A percentile compares a stretch with the other conserved stretches of the same genome.
Evolutionary conservation across 2,329 filamentous ascomycete species (phyloP).

Genomic region (Diaporthe ilicicola): DNA sequence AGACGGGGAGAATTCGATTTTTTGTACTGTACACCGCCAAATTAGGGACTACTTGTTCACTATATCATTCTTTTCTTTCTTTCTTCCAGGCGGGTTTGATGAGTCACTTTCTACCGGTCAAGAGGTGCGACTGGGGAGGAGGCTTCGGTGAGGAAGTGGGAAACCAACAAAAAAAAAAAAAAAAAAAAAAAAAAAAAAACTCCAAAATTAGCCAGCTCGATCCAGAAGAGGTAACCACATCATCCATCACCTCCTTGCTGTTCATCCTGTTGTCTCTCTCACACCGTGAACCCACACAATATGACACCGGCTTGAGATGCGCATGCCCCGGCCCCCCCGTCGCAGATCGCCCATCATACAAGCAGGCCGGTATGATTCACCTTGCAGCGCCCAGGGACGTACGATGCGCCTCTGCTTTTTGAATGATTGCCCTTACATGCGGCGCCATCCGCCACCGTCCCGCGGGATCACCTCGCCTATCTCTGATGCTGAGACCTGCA

Average conservation of each 20-base stretch:
- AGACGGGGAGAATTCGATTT: neutral
- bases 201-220: too few relatives aligned
- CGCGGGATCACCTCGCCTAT: constrained; percentile 6
- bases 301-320: neutral
- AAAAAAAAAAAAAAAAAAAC: neutral
- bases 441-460: constrained; percentile 9
- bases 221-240: neutral
- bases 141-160: neutral
- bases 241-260: neutral
- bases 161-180: too few relatives aligned
- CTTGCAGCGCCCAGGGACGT: constrained; percentile 8
- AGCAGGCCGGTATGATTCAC: constrained; percentile 6
- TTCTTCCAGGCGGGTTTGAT: neutral
- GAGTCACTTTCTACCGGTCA: neutral
- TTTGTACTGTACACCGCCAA: neutral
- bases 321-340: neutral
- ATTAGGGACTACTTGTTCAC: too few relatives aligned
- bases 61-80: too few relatives aligned
- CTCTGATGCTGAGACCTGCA: constrained; percentile 16
- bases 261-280: neutral
- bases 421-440: constrained; percentile 20
- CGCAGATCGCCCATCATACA: neutral
- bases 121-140: neutral
- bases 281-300: neutral
- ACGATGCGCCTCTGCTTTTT: constrained; percentile 20